Conservation (phyloP, 805 yeast genomes). For the Priceomyces haplophilus region DNA sequence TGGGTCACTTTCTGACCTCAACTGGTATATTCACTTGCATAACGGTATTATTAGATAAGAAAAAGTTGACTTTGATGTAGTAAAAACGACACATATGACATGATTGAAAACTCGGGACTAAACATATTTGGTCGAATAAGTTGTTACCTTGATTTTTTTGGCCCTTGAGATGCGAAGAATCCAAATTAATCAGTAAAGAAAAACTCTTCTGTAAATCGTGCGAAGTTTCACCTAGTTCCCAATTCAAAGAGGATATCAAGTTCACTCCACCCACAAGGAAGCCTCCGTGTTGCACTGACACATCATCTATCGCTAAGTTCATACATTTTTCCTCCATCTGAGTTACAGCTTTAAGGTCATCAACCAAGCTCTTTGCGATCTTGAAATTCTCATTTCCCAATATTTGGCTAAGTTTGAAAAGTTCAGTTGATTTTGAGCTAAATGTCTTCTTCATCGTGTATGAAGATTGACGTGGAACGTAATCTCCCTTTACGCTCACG, state of each 20-base stretch:
- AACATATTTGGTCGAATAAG: conserved; percentile 23
- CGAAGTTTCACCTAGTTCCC: neutral
- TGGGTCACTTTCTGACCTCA: conserved; percentile 19
- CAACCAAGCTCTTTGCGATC: conserved; percentile 27
- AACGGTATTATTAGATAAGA: conserved; percentile 19
- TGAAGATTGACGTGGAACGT: too few relatives aligned
- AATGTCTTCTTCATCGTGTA: conserved; percentile 22
- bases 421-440: conserved; percentile 15
- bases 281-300: neutral
- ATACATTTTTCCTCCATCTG: conserved; percentile 23
- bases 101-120: conserved; percentile 39
- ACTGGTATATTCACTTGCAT: conserved; percentile 30
- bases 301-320: conserved; percentile 20
- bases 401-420: conserved; percentile 15
- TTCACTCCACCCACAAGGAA: neutral
- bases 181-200: conserved; percentile 5
- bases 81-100: conserved; percentile 33
- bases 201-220: neutral
- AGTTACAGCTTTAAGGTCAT: conserved; percentile 29
- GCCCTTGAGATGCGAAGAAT: conserved; percentile 5
- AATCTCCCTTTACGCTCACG: too few relatives aligned
- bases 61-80: conserved; percentile 22
- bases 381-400: conserved; percentile 25
- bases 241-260: neutral
- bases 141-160: neutral